Conservation (phyloP, 2,329 filamentous ascomycete genomes). For the Cyphellophora europaea region DNA sequence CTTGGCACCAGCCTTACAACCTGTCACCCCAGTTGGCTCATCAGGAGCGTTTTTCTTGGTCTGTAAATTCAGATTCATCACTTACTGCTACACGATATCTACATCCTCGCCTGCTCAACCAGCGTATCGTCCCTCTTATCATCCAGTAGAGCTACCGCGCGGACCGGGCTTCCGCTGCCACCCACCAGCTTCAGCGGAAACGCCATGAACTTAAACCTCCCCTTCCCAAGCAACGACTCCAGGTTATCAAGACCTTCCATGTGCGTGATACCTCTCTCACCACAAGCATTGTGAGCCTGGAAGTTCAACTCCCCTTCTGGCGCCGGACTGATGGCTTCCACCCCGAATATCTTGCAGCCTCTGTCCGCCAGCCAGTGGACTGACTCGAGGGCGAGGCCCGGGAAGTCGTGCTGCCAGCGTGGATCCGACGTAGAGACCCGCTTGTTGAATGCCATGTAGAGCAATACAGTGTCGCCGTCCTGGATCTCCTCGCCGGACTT, state of each 20-base stretch:
- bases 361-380: slow-evolving; percentile 9
- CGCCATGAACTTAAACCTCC: slow-evolving; percentile 13
- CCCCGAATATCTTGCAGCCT: slow-evolving; percentile 12
- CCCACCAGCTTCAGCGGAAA: slow-evolving; percentile 14
- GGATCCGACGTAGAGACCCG: background rate
- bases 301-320: slow-evolving; percentile 3
- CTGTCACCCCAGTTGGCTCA: no score
- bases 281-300: slow-evolving; percentile 3
- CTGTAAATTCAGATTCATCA: no score
- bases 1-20: no score
- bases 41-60: no score
- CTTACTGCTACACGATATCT: no score
- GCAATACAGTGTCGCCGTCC: slow-evolving; percentile 2
- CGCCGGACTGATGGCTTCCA: slow-evolving; percentile 2
- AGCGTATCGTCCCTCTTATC: no score
- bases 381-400: slow-evolving; percentile 4
- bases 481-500: slow-evolving; percentile 2
- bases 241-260: slow-evolving; percentile 14
- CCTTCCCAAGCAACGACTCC: slow-evolving; percentile 10
- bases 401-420: slow-evolving; percentile 4
- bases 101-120: no score
- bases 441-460: slow-evolving; percentile 3
- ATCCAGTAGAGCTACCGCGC: slow-evolving; percentile 13
- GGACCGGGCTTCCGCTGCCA: slow-evolving; percentile 12
- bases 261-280: slow-evolving; percentile 12